These are phyloP conservation scores for Tephrocybe sp. DNA, from an alignment of 768 basidiomycete genomes.

Conservation along the genomic window DNA sequence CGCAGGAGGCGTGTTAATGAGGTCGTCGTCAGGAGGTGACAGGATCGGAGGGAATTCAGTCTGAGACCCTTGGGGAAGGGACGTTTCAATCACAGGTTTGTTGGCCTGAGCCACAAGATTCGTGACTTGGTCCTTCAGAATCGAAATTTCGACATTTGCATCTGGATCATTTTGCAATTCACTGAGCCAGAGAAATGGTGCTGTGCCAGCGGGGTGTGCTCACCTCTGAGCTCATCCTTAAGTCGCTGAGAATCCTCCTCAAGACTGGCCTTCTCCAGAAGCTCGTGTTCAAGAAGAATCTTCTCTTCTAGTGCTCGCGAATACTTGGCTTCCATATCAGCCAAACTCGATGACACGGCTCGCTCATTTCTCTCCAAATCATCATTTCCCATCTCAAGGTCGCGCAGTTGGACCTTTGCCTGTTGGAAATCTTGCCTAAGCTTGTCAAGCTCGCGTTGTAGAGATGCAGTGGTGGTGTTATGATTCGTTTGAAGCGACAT, in stretches of 20 bases:
- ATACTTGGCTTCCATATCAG: conserved; percentile 86
- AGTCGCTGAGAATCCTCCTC: conserved; percentile 91
- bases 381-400: conserved; percentile 97
- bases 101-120: conserved; percentile 38
- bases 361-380: conserved; percentile 95
- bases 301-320: conserved; percentile 93
- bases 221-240: conserved; percentile 92
- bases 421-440: conserved; percentile 74
- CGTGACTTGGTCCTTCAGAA: conserved; percentile 68
- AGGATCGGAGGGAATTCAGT: conserved; percentile 26
- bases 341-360: conserved; percentile 78
- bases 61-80: conserved; percentile 35
- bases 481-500: conserved; percentile 87
- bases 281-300: conserved; percentile 93
- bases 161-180: too few relatives aligned
- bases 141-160: conserved; percentile 80
- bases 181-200: not conserved
- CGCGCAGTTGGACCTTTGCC: conserved; percentile 73
- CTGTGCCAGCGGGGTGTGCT: conserved; percentile 10
- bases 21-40: conserved; percentile 49
- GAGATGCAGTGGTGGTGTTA: conserved; percentile 85
- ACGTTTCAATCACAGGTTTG: conserved; percentile 23
- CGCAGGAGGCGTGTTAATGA: conserved; percentile 59
- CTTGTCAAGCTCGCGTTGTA: conserved; percentile 89
- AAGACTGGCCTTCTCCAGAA: conserved; percentile 84